Conservation (phyloP, 116 monocot genomes). For the Cymodocea nodosa region DNA sequence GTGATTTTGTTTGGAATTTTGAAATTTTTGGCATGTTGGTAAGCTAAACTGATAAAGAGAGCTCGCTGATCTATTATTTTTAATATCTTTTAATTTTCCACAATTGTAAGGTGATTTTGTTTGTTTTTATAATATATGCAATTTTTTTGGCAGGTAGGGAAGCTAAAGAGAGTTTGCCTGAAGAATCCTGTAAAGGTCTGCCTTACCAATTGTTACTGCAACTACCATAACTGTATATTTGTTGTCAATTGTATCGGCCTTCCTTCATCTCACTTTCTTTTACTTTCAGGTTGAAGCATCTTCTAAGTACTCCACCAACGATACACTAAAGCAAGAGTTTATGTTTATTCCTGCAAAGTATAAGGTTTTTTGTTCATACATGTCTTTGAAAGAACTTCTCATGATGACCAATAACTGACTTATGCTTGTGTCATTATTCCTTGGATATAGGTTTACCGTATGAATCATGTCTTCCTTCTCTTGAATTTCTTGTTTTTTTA, state of each 20-base stretch:
- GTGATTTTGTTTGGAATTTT: not conserved
- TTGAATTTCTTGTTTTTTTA: slow-evolving; percentile 4
- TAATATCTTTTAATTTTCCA: too few relatives aligned
- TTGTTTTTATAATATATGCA: not conserved
- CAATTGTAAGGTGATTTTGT: too few relatives aligned
- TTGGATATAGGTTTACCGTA: too few relatives aligned
- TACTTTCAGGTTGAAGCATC: slow-evolving; percentile 66
- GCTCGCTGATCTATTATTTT: too few relatives aligned
- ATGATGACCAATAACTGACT: not conserved
- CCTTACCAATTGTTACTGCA: not conserved
- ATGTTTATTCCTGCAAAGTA: slow-evolving; percentile 60
- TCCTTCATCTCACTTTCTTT: not conserved
- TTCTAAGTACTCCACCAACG: slow-evolving; percentile 83
- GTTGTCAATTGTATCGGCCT: not conserved
- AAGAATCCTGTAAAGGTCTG: slow-evolving; percentile 88
- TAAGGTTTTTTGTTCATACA: slow-evolving; percentile 43
- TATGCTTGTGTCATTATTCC: not conserved
- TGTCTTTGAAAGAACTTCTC: not conserved
- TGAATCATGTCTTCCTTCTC: not conserved
- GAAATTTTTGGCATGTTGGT: too few relatives aligned
- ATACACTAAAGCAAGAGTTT: slow-evolving; percentile 71
- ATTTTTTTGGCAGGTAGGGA: slow-evolving; percentile 52
- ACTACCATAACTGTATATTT: not conserved
- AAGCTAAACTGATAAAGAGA: too few relatives aligned
- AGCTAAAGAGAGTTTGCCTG: slow-evolving; percentile 84